phyloP scores from a whole-genome alignment of 169 alveolate species.

The Neospora caninum region DNA sequence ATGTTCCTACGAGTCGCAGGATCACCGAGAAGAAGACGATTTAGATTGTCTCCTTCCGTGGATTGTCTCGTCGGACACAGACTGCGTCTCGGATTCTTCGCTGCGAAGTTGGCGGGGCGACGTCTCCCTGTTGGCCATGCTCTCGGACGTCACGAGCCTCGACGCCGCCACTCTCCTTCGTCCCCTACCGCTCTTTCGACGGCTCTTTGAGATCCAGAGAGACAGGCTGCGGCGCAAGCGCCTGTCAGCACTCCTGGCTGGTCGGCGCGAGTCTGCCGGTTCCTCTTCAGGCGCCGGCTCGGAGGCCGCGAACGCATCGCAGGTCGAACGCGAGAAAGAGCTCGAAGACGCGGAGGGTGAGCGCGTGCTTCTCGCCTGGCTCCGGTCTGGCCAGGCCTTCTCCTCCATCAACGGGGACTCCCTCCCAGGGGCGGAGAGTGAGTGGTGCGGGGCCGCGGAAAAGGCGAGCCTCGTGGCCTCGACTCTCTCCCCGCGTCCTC shows the following conservation, averaged over 20 bases:
- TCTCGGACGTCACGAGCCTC: slow-evolving; percentile 16
- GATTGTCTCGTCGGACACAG: background rate
- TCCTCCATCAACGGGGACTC: background rate
- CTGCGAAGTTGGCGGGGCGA: slow-evolving; percentile 32
- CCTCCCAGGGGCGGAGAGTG: background rate
- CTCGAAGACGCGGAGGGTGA: slow-evolving; percentile 5
- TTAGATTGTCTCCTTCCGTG: background rate
- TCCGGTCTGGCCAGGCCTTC: slow-evolving; percentile 14
- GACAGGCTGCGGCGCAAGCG: background rate
- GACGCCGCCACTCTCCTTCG: slow-evolving; percentile 36
- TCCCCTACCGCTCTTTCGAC: slow-evolving; percentile 20
- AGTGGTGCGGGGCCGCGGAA: background rate
- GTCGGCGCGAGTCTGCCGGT: background rate
- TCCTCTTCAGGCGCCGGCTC: background rate
- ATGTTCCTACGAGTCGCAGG: too few species aligned
- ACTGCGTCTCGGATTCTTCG: too few species aligned
- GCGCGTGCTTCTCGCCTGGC: slow-evolving; percentile 2
- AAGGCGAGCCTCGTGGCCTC: background rate
- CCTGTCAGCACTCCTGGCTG: background rate
- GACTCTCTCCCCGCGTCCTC: background rate
- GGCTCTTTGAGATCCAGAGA: background rate
- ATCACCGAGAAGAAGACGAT: background rate
- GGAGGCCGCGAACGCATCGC: background rate
- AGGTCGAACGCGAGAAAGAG: background rate
- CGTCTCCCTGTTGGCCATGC: slow-evolving; percentile 45